phyloP scores from a whole-genome alignment of 169 alveolate species.

The Babesia ovata region DNA sequence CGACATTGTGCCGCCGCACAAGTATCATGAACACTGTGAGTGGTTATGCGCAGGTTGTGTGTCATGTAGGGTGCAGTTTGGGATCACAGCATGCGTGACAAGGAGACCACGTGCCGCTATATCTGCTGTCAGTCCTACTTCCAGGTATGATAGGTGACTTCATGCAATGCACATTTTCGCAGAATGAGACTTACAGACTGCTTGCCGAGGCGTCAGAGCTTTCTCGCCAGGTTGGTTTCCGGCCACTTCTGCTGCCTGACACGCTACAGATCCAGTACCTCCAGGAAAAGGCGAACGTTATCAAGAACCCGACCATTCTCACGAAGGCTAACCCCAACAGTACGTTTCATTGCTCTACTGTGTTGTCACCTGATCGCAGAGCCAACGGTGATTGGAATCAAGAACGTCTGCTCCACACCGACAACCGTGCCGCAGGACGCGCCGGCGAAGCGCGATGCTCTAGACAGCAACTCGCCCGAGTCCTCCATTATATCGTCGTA shows the following conservation, averaged over 20 bases:
- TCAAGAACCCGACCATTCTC: slow-evolving; percentile 14
- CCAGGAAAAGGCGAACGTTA: slow-evolving; percentile 44
- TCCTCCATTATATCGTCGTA: not conserved
- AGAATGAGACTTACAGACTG: slow-evolving; percentile 66
- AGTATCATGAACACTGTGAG: slow-evolving; percentile 76
- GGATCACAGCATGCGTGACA: slow-evolving; percentile 52
- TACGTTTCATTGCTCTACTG: not conserved
- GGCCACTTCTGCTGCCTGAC: not conserved
- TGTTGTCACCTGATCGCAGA: not conserved
- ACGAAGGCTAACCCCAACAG: slow-evolving; percentile 5
- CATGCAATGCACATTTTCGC: not conserved
- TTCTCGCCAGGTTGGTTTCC: slow-evolving; percentile 39
- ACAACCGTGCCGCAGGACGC: not conserved
- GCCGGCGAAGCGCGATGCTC: not conserved
- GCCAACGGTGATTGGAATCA: not conserved
- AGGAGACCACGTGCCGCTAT: slow-evolving; percentile 67
- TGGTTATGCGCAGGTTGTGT: not conserved
- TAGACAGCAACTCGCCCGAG: slow-evolving; percentile 4
- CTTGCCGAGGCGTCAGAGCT: slow-evolving; percentile 69
- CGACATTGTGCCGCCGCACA: slow-evolving; percentile 72
- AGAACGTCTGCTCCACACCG: not conserved
- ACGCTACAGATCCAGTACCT: slow-evolving; percentile 48
- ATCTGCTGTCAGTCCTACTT: slow-evolving; percentile 70
- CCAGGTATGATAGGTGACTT: slow-evolving; percentile 12
- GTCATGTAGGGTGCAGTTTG: slow-evolving; percentile 32